Conservation (phyloP, 768 basidiomycete genomes). For the Coprinopsis sp. region DNA sequence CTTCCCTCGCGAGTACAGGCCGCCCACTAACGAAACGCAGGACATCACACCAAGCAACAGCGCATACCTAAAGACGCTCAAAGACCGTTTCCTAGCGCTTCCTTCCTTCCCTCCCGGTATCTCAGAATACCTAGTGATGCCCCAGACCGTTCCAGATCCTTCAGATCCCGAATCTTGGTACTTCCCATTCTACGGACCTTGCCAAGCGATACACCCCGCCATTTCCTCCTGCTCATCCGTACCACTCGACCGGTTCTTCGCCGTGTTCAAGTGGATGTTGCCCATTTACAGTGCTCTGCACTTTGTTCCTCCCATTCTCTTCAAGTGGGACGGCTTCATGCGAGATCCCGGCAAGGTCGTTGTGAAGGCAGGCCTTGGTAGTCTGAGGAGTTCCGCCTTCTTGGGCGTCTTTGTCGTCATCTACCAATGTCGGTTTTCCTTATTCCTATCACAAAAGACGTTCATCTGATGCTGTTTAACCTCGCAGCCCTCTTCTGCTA, state of each 20-base stretch:
- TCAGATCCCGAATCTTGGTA: conserved; percentile 23
- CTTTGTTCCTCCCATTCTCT: conserved; percentile 79
- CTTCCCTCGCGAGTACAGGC: background rate
- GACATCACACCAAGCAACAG: conserved; percentile 53
- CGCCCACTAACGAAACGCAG: conserved; percentile 20
- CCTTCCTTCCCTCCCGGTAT: conserved; percentile 16
- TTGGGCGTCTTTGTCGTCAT: conserved; percentile 76
- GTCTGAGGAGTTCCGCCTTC: conserved; percentile 81
- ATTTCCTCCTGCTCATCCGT: conserved; percentile 55
- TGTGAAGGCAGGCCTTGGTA: conserved; percentile 61
- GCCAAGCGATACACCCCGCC: conserved; percentile 76
- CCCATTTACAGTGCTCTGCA: conserved; percentile 88
- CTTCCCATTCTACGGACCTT: conserved; percentile 54
- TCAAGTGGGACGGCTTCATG: conserved; percentile 66
- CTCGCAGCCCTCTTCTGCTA: conserved; percentile 56
- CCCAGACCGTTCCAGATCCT: background rate
- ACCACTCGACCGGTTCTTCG: conserved; percentile 66
- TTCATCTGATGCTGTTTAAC: background rate
- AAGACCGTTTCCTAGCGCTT: conserved; percentile 30
- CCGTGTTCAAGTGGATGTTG: conserved; percentile 80
- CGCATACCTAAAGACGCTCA: conserved; percentile 41
- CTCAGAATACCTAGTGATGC: background rate
- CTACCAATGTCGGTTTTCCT: conserved; percentile 45
- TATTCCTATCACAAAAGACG: background rate
- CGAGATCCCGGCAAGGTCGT: conserved; percentile 66